phyloP scores from a whole-genome alignment of 1,139 yeast genomes.

The Pneumocystis canis region DNA sequence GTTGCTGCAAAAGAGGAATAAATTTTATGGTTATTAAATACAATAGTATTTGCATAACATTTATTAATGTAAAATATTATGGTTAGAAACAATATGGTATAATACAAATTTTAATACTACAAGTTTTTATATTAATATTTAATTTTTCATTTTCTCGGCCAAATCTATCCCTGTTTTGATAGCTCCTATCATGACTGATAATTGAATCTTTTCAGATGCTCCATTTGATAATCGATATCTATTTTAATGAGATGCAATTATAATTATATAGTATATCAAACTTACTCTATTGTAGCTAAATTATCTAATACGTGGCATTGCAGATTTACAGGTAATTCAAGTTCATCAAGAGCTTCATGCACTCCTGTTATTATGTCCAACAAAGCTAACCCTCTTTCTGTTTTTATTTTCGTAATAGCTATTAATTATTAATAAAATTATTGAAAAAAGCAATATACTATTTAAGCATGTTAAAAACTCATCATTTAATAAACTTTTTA shows the following conservation, averaged over 20 bases:
- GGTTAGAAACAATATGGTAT: background rate
- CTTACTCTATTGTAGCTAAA: constrained; percentile 42
- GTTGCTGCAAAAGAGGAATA: constrained; percentile 90
- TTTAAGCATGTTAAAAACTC: constrained; percentile 73
- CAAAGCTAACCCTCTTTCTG: constrained; percentile 69
- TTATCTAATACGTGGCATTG: constrained; percentile 27
- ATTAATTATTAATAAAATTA: constrained; percentile 1
- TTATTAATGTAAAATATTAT: background rate
- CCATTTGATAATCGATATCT: constrained; percentile 87
- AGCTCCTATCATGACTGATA: constrained; percentile 80
- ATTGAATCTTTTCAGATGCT: constrained; percentile 79
- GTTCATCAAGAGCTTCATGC: constrained; percentile 48
- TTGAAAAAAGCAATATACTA: constrained; percentile 33
- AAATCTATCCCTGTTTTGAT: constrained; percentile 45
- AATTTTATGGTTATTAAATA: constrained; percentile 11
- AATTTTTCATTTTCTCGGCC: constrained; percentile 15
- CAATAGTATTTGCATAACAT: background rate
- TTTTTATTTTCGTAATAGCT: constrained; percentile 31
- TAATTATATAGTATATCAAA: constrained; percentile 39
- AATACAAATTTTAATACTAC: background rate
- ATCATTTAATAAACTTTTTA: constrained; percentile 65
- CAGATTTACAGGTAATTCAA: constrained; percentile 28
- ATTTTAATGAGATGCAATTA: constrained; percentile 49
- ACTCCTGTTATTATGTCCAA: constrained; percentile 72
- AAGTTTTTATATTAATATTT: background rate